Conservation (phyloP, 805 yeast species). For the Teunomyces gatunensis region DNA sequence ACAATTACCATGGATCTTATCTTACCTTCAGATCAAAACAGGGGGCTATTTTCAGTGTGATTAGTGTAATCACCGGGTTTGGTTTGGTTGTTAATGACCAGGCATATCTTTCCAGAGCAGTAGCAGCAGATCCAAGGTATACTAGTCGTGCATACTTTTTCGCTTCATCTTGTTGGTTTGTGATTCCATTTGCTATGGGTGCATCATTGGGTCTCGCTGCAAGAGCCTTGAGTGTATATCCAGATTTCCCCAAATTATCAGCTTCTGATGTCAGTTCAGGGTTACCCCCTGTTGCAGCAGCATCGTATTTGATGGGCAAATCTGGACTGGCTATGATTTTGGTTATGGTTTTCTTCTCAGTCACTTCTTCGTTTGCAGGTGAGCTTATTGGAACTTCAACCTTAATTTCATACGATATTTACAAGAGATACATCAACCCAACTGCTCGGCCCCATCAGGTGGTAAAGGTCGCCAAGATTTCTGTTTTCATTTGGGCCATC, state of each 20-base stretch:
- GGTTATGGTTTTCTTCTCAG: constrained; percentile 37
- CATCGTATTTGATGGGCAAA: constrained; percentile 23
- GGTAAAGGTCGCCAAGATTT: constrained; percentile 18
- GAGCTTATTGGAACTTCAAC: constrained; percentile 42
- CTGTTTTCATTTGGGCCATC: constrained; percentile 21
- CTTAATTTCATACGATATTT: constrained; percentile 25
- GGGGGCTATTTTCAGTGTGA: constrained; percentile 20
- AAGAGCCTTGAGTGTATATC: constrained; percentile 21
- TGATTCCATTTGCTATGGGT: constrained; percentile 25
- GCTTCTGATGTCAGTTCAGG: constrained; percentile 19
- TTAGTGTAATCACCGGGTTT: constrained; percentile 21
- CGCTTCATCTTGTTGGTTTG: constrained; percentile 25
- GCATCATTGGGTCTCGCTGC: constrained; percentile 39
- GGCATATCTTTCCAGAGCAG: constrained; percentile 24
- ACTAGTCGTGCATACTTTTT: constrained; percentile 22
- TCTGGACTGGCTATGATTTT: constrained; percentile 26
- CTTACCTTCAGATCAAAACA: constrained; percentile 17
- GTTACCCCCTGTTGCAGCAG: constrained; percentile 19
- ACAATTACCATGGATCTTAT: constrained; percentile 15
- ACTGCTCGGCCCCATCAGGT: constrained; percentile 23
- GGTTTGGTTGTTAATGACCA: constrained; percentile 22
- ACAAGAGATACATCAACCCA: constrained; percentile 23
- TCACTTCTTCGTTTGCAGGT: constrained; percentile 41
- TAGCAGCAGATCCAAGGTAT: constrained; percentile 21
- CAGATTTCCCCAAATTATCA: constrained; percentile 18